Percentiles rank a stretch among this genome's conserved stretches.
phyloP scores from a whole-genome alignment of 1,284 basidiomycete species.

The Heterobasidion occidentale region DNA sequence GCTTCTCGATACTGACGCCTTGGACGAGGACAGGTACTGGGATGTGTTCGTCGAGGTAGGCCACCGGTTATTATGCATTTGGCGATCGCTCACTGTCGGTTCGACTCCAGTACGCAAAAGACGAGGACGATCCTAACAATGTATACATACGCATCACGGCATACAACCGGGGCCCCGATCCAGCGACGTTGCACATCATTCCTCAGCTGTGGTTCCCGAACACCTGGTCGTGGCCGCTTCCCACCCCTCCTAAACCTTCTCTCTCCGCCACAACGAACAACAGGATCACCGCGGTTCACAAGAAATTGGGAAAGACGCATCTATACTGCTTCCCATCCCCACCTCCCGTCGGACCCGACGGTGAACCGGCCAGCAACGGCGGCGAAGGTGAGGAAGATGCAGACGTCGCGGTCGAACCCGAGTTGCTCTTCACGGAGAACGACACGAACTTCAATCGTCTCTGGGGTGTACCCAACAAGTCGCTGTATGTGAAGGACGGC shows the following conservation, averaged over 20 bases:
- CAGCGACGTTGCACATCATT: constrained; percentile 91
- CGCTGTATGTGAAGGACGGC: constrained; percentile 90
- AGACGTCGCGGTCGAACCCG: constrained; percentile 63
- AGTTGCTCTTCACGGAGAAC: constrained; percentile 91
- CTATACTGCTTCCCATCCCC: constrained; percentile 91
- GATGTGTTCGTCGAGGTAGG: constrained; percentile 92
- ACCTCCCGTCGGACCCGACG: constrained; percentile 73
- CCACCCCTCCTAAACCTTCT: constrained; percentile 73
- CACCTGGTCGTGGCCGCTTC: constrained; percentile 92
- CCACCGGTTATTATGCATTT: constrained; percentile 4
- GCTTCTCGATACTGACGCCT: constrained; percentile 86
- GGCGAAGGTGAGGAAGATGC: constrained; percentile 45
- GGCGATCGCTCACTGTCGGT: constrained; percentile 10
- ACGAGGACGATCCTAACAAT: constrained; percentile 84
- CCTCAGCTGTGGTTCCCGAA: constrained; percentile 98
- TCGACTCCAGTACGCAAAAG: constrained; percentile 83
- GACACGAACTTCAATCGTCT: constrained; percentile 93
- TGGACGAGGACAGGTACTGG: constrained; percentile 95
- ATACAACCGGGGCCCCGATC: constrained; percentile 95
- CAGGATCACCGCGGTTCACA: constrained; percentile 70
- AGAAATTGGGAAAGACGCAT: constrained; percentile 67
- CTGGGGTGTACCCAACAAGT: constrained; percentile 82
- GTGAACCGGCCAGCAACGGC: constrained; percentile 41
- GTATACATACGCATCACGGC: constrained; percentile 91
- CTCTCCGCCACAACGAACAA: constrained; percentile 56